A percentile compares a stretch with the other conserved stretches of the same genome.
phyloP scores from a whole-genome alignment of 2,329 filamentous ascomycete species.

The Thelonectria blattea region DNA sequence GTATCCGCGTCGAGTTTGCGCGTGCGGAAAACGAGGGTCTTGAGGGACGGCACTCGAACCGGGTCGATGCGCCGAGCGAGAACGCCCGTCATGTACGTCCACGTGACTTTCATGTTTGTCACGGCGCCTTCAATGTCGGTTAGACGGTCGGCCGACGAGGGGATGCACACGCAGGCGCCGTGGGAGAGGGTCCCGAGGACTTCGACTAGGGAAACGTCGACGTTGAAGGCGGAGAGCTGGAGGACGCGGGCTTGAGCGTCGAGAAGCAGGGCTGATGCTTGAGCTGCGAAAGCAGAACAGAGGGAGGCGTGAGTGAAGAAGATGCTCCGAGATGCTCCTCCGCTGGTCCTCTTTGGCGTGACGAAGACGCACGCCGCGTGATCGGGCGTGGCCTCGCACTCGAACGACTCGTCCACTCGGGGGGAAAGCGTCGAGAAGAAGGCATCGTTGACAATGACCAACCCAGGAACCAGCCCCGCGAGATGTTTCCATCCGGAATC shows the following conservation, averaged over 20 bases:
- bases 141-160: constrained; percentile 55
- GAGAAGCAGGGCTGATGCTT: constrained; percentile 58
- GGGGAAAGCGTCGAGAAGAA: constrained; percentile 46
- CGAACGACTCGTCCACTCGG: constrained; percentile 36
- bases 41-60: constrained; percentile 44
- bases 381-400: constrained; percentile 46
- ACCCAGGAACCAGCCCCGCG: constrained; percentile 47
- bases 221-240: constrained; percentile 60
- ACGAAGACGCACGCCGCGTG: constrained; percentile 67
- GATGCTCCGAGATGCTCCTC: constrained; percentile 58
- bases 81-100: constrained; percentile 63
- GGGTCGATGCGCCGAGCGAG: constrained; percentile 57
- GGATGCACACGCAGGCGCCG: constrained; percentile 66
- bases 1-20: constrained; percentile 57
- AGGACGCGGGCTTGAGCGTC: constrained; percentile 59
- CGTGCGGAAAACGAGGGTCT: constrained; percentile 54
- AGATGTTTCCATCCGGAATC: constrained; percentile 50
- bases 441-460: constrained; percentile 50
- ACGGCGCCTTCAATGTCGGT: constrained; percentile 58
- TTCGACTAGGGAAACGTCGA: constrained; percentile 59
- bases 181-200: constrained; percentile 58
- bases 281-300: constrained; percentile 58
- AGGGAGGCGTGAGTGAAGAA: constrained; percentile 67
- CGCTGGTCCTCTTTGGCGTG: constrained; percentile 53
- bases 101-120: constrained; percentile 56